These are phyloP conservation scores for Hansenula sp. DNA, from an alignment of 1,139 yeast genomes.

Conservation along the genomic window DNA sequence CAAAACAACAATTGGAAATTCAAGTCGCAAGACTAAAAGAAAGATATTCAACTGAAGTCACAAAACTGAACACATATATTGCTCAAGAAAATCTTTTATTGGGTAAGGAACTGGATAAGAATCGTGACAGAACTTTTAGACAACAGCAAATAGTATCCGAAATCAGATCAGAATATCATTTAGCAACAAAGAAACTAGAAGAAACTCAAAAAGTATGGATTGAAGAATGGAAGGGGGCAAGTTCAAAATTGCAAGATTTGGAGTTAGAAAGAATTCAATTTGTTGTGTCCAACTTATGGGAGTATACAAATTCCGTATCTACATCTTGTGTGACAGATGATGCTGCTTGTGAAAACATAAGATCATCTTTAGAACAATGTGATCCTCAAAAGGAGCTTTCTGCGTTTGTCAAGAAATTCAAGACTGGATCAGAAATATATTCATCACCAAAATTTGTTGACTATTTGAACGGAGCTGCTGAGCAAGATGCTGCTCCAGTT, in stretches of 20 bases:
- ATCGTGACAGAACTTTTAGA: slow-evolving; percentile 57
- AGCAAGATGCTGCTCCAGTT: slow-evolving; percentile 5
- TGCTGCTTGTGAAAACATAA: slow-evolving; percentile 65
- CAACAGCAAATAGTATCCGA: slow-evolving; percentile 44
- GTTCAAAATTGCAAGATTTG: slow-evolving; percentile 66
- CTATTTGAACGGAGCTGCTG: slow-evolving; percentile 37
- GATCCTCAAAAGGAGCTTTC: slow-evolving; percentile 59
- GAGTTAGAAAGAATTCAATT: slow-evolving; percentile 79
- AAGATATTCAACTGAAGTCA: slow-evolving; percentile 55
- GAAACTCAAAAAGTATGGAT: slow-evolving; percentile 71
- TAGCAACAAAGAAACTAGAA: slow-evolving; percentile 53
- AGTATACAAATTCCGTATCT: slow-evolving; percentile 72
- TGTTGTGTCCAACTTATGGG: slow-evolving; percentile 76
- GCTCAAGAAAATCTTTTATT: slow-evolving; percentile 71
- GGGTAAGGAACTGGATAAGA: slow-evolving; percentile 71
- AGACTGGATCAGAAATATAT: slow-evolving; percentile 63
- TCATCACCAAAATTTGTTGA: slow-evolving; percentile 53
- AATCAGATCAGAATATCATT: slow-evolving; percentile 54
- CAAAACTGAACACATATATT: slow-evolving; percentile 50
- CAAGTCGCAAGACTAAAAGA: slow-evolving; percentile 41
- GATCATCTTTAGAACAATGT: slow-evolving; percentile 65
- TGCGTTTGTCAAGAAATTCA: slow-evolving; percentile 48
- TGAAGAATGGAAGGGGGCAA: slow-evolving; percentile 71
- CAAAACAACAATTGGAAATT: slow-evolving; percentile 32
- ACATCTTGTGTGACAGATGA: slow-evolving; percentile 78